Conservation (phyloP, 2,329 filamentous ascomycete genomes). For the Penicillium griseofulvum region DNA sequence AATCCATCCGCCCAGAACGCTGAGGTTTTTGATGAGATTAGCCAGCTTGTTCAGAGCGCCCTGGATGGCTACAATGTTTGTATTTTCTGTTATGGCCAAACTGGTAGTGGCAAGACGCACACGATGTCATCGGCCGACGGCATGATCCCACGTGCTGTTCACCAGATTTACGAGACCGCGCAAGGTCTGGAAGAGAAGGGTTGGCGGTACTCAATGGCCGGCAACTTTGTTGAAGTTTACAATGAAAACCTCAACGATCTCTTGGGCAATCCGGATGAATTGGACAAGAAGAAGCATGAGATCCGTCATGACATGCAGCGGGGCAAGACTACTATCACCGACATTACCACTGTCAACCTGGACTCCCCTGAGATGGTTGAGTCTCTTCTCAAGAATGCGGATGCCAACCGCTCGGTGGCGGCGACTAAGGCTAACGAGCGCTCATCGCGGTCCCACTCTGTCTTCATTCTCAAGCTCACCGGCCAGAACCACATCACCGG, state of each 20-base stretch:
- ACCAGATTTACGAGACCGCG: constrained; percentile 90
- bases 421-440: constrained; percentile 97
- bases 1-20: constrained; percentile 72
- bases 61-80: constrained; percentile 98
- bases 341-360: constrained; percentile 72
- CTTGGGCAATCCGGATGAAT: constrained; percentile 67
- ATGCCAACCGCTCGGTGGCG: constrained; percentile 84
- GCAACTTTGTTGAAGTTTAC: constrained; percentile 95
- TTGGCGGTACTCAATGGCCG: constrained; percentile 92
- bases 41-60: constrained; percentile 92
- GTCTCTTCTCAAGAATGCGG: constrained; percentile 73
- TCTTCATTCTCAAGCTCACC: constrained; percentile 78
- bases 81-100: constrained; percentile 98
- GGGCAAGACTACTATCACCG: constrained; percentile 78
- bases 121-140: constrained; percentile 91
- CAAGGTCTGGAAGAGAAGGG: constrained; percentile 81
- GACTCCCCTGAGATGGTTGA: constrained; percentile 79
- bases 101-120: constrained; percentile 92
- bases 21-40: constrained; percentile 93
- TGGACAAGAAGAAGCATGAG: constrained; percentile 80
- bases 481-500: constrained; percentile 70
- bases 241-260: constrained; percentile 96
- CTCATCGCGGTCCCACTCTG: constrained; percentile 89
- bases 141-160: constrained; percentile 91
- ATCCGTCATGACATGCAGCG: constrained; percentile 81